Conservation (phyloP, 495 filamentous ascomycete genomes). For the Talaromyces nanjingensis region DNA sequence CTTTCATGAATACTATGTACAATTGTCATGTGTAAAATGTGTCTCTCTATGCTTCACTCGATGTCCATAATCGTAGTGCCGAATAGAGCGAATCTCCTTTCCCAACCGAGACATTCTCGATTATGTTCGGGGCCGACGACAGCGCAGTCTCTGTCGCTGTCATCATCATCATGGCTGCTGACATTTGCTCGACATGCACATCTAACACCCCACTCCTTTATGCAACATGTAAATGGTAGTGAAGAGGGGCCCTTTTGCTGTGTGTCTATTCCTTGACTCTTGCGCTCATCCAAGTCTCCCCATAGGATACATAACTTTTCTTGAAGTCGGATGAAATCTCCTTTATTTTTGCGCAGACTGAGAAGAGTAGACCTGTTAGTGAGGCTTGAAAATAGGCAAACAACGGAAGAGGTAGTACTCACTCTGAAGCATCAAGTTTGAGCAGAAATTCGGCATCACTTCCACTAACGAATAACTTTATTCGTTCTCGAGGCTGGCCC, state of each 20-base stretch:
- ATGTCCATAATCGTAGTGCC: slow-evolving; percentile 32
- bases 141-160: slow-evolving; percentile 13
- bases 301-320: slow-evolving; percentile 76
- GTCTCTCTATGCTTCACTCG: background rate
- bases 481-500: slow-evolving; percentile 26
- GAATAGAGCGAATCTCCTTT: slow-evolving; percentile 44
- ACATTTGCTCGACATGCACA: slow-evolving; percentile 21
- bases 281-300: slow-evolving; percentile 76
- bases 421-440: slow-evolving; percentile 61
- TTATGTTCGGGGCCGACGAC: background rate
- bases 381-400: background rate
- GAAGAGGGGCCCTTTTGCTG: slow-evolving; percentile 16
- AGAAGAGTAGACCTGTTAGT: background rate
- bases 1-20: background rate
- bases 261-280: slow-evolving; percentile 20
- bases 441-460: slow-evolving; percentile 58
- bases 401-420: slow-evolving; percentile 19
- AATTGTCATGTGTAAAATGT: background rate
- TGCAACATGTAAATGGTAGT: slow-evolving; percentile 31
- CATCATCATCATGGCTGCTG: slow-evolving; percentile 11
- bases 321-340: slow-evolving; percentile 42
- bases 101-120: slow-evolving; percentile 37
- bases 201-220: slow-evolving; percentile 49
- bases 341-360: slow-evolving; percentile 48
- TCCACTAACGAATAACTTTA: slow-evolving; percentile 64